Evolutionary conservation across 495 filamentous ascomycete genomes (phyloP).

Genomic region (Penicillium subrubescens): DNA sequence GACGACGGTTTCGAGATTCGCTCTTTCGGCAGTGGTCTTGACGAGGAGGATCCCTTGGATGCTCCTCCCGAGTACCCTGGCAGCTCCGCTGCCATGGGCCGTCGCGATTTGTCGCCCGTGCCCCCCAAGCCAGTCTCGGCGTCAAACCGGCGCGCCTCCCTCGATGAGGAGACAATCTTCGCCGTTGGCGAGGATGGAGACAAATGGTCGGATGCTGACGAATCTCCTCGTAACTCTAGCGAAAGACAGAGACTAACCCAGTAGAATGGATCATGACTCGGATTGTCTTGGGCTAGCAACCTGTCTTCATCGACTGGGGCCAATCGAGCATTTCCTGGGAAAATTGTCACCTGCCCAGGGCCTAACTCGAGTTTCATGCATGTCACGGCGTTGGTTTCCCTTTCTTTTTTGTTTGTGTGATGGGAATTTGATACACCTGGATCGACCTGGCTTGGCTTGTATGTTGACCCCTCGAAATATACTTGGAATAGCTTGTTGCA

Average conservation of each 20-base stretch:
- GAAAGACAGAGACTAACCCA: constrained; percentile 66
- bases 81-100: constrained; percentile 30
- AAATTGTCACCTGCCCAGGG: not conserved
- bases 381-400: constrained; percentile 32
- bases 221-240: constrained; percentile 54
- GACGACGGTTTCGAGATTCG: constrained; percentile 98
- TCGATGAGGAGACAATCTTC: constrained; percentile 94
- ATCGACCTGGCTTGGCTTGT: constrained; percentile 16
- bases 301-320: not conserved
- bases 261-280: not conserved
- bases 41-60: constrained; percentile 60
- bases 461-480: constrained; percentile 13
- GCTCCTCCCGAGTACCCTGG: constrained; percentile 40
- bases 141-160: constrained; percentile 59
- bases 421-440: constrained; percentile 14
- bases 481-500: constrained; percentile 10
- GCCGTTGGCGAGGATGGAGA: constrained; percentile 82
- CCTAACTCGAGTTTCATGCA: constrained; percentile 23
- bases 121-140: constrained; percentile 55
- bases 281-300: not conserved
- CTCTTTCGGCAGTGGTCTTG: constrained; percentile 81
- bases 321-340: constrained; percentile 1
- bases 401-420: constrained; percentile 14
- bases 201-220: constrained; percentile 68
- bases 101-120: constrained; percentile 50